phyloP scores from a whole-genome alignment of 2,329 filamentous ascomycete species.

The Verticillium longisporum region DNA sequence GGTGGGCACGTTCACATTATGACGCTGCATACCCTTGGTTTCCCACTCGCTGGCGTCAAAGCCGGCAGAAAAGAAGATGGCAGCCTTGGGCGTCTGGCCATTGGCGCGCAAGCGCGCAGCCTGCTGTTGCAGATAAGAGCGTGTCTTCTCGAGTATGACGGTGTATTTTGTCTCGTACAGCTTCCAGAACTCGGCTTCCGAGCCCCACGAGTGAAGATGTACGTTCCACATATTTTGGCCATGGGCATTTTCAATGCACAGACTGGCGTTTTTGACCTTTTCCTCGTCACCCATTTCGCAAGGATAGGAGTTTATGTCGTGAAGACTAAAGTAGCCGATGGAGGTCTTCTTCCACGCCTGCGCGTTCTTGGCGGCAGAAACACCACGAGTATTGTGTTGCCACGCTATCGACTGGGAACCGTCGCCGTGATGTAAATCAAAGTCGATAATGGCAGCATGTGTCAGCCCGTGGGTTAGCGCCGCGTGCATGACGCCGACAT shows the following conservation, averaged over 20 bases:
- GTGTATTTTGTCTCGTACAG: constrained; percentile 77
- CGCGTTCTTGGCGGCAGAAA: constrained; percentile 60
- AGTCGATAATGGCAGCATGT: constrained; percentile 89
- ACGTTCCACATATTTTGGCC: constrained; percentile 95
- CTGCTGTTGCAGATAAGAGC: constrained; percentile 67
- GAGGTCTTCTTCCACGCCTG: constrained; percentile 73
- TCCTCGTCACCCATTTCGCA: constrained; percentile 91
- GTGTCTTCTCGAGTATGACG: constrained; percentile 72
- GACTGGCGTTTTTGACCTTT: constrained; percentile 87
- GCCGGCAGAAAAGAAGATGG: constrained; percentile 90
- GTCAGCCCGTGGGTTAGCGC: constrained; percentile 79
- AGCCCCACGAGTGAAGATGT: constrained; percentile 83
- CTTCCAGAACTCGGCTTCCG: constrained; percentile 77
- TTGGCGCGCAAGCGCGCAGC: constrained; percentile 55
- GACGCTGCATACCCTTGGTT: constrained; percentile 85
- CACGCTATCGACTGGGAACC: constrained; percentile 94
- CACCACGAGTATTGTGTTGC: constrained; percentile 73
- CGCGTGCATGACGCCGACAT: constrained; percentile 90
- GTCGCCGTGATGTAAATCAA: constrained; percentile 87
- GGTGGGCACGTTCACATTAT: constrained; percentile 92
- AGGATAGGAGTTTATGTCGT: constrained; percentile 98
- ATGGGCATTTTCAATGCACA: constrained; percentile 91
- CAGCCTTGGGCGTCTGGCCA: constrained; percentile 65
- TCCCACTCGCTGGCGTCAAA: constrained; percentile 98
- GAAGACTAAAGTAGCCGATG: constrained; percentile 93